Evolutionary conservation across 225 moss, liverwort and hornwort species (phyloP).

Genomic region (Lunularia cruciata): DNA sequence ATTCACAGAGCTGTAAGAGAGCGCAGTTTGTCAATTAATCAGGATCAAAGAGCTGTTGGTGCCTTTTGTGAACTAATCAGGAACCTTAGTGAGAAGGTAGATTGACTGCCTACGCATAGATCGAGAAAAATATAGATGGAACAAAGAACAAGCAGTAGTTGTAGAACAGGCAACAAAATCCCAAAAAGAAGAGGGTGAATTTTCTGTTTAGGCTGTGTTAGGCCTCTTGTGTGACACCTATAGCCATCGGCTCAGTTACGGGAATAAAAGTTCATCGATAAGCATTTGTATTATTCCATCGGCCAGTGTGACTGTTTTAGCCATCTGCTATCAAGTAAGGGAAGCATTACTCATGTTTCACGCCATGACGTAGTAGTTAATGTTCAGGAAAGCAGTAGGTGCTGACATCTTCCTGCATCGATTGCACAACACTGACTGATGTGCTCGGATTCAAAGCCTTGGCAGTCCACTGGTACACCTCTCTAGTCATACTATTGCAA

Average conservation of each 20-base stretch:
- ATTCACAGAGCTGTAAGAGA: slow-evolving; percentile 2
- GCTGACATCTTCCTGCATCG: no score
- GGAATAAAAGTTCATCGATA: neutral
- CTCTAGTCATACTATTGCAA: no score
- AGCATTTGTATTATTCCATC: neutral
- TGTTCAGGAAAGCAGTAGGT: no score
- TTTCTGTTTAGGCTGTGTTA: slow-evolving; percentile 3
- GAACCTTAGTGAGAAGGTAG: slow-evolving; percentile 9
- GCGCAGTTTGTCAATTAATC: neutral
- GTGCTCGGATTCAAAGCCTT: no score
- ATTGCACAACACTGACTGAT: no score
- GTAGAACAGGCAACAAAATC: neutral
- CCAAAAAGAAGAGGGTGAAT: neutral
- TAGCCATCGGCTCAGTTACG: neutral
- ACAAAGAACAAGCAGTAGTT: neutral
- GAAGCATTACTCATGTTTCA: no score
- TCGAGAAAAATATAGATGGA: neutral
- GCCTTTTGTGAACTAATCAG: slow-evolving; percentile 4
- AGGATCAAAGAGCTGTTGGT: slow-evolving; percentile 2
- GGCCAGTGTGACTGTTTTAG: no score
- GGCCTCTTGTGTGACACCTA: neutral
- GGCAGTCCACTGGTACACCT: no score
- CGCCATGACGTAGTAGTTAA: no score
- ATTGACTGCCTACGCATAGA: neutral
- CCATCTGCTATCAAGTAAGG: no score